A percentile compares a stretch with the other conserved stretches of the same genome.
phyloP scores from a whole-genome alignment of 805 yeast species.

The Zygosaccharomyces lentus region DNA sequence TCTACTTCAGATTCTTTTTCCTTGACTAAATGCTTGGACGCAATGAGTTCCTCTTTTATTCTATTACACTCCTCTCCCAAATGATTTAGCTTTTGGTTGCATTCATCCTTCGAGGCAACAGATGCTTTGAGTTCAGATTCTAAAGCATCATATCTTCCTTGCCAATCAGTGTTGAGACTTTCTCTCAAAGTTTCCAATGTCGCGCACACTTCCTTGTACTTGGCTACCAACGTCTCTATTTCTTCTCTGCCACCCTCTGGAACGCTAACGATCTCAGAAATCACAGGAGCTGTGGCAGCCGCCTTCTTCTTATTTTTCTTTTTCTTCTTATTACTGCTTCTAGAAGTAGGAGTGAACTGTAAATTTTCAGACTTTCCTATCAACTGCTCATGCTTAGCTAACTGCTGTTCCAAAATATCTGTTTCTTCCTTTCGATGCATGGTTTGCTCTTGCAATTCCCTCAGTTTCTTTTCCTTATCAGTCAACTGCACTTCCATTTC shows the following conservation, averaged over 20 bases:
- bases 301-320: slow-evolving; percentile 9
- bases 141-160: slow-evolving; percentile 19
- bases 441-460: slow-evolving; percentile 4
- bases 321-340: slow-evolving; percentile 6
- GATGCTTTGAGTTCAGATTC: slow-evolving; percentile 12
- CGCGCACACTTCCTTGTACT: slow-evolving; percentile 12
- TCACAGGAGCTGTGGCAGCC: neutral
- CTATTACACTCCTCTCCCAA: slow-evolving; percentile 16
- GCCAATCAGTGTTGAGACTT: slow-evolving; percentile 15
- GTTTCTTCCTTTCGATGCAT: slow-evolving; percentile 4
- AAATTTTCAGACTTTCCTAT: neutral
- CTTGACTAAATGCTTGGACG: slow-evolving; percentile 33
- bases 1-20: slow-evolving; percentile 60
- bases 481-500: neutral
- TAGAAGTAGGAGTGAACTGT: neutral
- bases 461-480: neutral
- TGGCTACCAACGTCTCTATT: slow-evolving; percentile 8
- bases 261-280: neutral
- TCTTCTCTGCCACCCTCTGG: slow-evolving; percentile 3
- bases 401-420: neutral
- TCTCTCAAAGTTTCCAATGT: slow-evolving; percentile 17
- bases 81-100: slow-evolving; percentile 4
- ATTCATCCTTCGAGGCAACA: slow-evolving; percentile 4
- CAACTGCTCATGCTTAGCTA: neutral
- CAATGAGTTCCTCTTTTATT: slow-evolving; percentile 17